A percentile compares a stretch with the other conserved stretches of the same genome.
These are phyloP conservation scores for Cladobotryum protrusum DNA, from an alignment of 2,329 filamentous ascomycete genomes.

Conservation along the genomic window DNA sequence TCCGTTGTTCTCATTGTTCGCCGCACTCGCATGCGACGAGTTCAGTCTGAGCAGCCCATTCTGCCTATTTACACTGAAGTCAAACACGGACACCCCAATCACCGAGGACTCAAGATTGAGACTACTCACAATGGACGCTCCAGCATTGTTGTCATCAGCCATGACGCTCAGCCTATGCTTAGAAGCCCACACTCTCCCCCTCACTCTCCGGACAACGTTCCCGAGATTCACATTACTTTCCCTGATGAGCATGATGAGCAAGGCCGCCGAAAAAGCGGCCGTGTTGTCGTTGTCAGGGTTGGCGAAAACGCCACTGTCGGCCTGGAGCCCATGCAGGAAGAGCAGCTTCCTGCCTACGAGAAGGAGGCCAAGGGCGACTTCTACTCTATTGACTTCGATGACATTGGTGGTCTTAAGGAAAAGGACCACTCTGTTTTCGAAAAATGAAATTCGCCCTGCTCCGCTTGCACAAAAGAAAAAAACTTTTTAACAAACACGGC, in stretches of 20 bases:
- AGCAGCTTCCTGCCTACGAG: conserved; percentile 81
- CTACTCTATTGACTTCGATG: conserved; percentile 89
- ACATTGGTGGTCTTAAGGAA: conserved; percentile 91
- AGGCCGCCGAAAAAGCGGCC: conserved; percentile 74
- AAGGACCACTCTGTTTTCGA: conserved; percentile 53
- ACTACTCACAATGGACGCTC: conserved; percentile 51
- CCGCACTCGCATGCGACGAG: conserved; percentile 48
- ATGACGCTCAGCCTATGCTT: conserved; percentile 70
- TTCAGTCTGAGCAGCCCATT: conserved; percentile 38
- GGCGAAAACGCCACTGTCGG: conserved; percentile 81
- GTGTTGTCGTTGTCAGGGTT: conserved; percentile 86
- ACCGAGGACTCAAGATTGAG: conserved; percentile 51
- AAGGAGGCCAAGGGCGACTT: conserved; percentile 74
- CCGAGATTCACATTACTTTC: conserved; percentile 97
- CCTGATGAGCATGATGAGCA: conserved; percentile 87
- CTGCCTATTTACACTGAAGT: conserved; percentile 66
- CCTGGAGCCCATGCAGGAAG: conserved; percentile 77
- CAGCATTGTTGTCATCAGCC: conserved; percentile 71
- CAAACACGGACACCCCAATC: conserved; percentile 47
- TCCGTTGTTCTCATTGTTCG: conserved; percentile 67
- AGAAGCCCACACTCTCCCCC: conserved; percentile 70
- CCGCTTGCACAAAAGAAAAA: not conserved
- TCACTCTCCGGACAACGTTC: conserved; percentile 73
- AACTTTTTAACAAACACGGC: not conserved
- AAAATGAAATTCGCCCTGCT: conserved; percentile 17